These are phyloP conservation scores for Salix dunnii DNA, from an alignment of 345 rosid species.

Conservation along the genomic window DNA sequence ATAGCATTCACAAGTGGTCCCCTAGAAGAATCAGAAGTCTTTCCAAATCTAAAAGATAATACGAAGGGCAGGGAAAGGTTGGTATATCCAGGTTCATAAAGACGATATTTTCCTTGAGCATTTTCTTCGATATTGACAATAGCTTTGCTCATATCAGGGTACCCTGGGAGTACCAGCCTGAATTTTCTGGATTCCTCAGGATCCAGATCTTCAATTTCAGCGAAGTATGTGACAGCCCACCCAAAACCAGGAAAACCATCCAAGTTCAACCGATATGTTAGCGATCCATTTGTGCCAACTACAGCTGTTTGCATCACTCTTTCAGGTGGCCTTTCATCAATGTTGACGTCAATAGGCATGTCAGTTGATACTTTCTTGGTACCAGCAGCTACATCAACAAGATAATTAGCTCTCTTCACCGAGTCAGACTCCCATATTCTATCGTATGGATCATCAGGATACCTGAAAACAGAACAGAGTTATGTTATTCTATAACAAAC, in stretches of 20 bases:
- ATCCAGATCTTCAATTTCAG: conserved; percentile 84
- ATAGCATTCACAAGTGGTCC: conserved; percentile 96
- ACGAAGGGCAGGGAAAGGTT: conserved; percentile 84
- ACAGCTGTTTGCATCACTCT: conserved; percentile 99
- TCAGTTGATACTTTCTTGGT: conserved; percentile 67
- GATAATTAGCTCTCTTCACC: conserved; percentile 72
- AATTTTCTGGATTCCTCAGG: conserved; percentile 76
- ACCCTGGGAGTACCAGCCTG: conserved; percentile 65
- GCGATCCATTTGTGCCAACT: conserved; percentile 83
- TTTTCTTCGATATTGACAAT: conserved; percentile 87
- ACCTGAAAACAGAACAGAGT: conserved; percentile 40
- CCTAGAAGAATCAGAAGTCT: conserved; percentile 73
- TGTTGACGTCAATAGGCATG: conserved; percentile 44
- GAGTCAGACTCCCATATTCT: conserved; percentile 95
- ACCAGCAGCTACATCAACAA: conserved; percentile 94
- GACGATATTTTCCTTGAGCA: conserved; percentile 67
- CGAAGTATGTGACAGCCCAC: conserved; percentile 82
- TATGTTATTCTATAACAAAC: neutral
- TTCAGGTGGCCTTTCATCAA: conserved; percentile 63
- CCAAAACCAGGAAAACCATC: conserved; percentile 94
- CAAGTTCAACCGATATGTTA: conserved; percentile 82
- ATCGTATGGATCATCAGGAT: conserved; percentile 95
- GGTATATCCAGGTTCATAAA: conserved; percentile 80
- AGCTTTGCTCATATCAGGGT: conserved; percentile 71
- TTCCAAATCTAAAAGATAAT: conserved; percentile 67